Base-by-base conservation (phyloP, 2,329 filamentous ascomycete species). In the Claviceps fusiformis region DNA sequence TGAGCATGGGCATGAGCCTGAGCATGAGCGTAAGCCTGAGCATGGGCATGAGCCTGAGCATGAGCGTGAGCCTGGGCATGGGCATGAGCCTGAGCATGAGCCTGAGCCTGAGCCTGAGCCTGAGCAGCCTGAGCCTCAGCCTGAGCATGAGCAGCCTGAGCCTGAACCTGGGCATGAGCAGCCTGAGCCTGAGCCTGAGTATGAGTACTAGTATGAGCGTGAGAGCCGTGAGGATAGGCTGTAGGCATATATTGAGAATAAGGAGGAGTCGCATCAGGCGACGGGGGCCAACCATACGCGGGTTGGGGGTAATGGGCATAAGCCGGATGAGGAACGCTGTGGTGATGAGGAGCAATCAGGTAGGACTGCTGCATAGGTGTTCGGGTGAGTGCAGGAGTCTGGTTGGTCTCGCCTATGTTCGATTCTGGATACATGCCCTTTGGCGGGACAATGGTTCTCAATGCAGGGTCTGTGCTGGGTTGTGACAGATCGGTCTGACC, bases 361-460 rank as follows among this genome's bases (percentile, higher is more conserved):
- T 70, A 73, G 0, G 70, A 65, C 54, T 71, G 70, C 55, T 72
- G 79, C 74, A 86, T 83, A 3, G 83, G 89, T 0, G 86, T 81
- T 60, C 89, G 81, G 13, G 89, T 92, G 44, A 95, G 81, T 3
- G 88, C 85, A 13, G 91, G 89, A 15, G 89, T 83, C 56, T 85
- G 86, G 67, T 86, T 86, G 59, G 85, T 79, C 64, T 96, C 92
- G 65, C 89, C 89, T 62, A 96, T 83, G 49, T 89, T 95, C 1
- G 92, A 95, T 70, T 98, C 93, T 0, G 93, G 93, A 68, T 98
- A 98, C 82, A 97, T 89, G 66, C 91, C 92, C 76, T 95, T 96
- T 49, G 85, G 80, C 0, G 92, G 92, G 2, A 88, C 77, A 59
- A 98, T 93, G 65, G 87, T 81, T 62, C 90, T 83, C 53, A 98